Evolutionary conservation across 208 protist species (phyloP), one percentile per base, ranked within the genome.

Genomic region (Strigomonas culicis): DNA sequence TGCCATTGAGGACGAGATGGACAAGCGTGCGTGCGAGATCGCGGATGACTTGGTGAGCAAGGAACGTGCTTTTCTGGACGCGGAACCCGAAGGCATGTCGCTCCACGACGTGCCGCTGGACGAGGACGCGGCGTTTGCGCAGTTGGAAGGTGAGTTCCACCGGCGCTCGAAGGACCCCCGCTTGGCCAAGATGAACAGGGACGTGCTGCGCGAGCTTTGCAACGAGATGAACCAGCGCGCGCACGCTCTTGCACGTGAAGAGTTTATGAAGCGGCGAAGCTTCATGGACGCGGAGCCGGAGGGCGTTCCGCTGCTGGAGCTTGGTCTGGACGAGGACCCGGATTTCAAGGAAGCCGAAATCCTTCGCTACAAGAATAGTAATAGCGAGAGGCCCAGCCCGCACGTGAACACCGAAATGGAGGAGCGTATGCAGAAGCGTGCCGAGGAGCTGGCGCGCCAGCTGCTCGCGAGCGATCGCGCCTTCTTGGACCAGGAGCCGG

Each of bases 291-390:
- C 66, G 28, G 89, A 90, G 34, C 75, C 77, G 3, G 82, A 90
- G 69, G 88, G 83, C 56, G 74, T 95, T 47, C 79, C 83, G 24
- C 69, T 94, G 32, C 62, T 58, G 31, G 77, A 90, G 63, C 59
- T 94, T 7, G 76, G 78, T 25, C 80, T 94, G 34, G 82, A 91
- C 71, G 79, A 83, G 62, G 88, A 94, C 52, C 79, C 74, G 1
- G 74, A 86, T 53, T 94, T 94, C 64, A 92, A 87, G 75, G 70
- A 81, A 41, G 75, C 77, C 4, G 88, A 94, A 53, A 85, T 90
- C 13, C 59, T 66, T 7, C 80, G 76, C 6, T 94, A 91, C 78
- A 75, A 70, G 60, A 75, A 77, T 59, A 63, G 67, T 21, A 69
- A 72, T 17, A 62, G 41, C 34, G 63, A 30, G 10, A 24, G 60